Evolutionary conservation across 2,329 filamentous ascomycete genomes (phyloP), one percentile per base, ranked within the genome.

Genomic region (Stagonosporopsis chrysanthemi): DNA sequence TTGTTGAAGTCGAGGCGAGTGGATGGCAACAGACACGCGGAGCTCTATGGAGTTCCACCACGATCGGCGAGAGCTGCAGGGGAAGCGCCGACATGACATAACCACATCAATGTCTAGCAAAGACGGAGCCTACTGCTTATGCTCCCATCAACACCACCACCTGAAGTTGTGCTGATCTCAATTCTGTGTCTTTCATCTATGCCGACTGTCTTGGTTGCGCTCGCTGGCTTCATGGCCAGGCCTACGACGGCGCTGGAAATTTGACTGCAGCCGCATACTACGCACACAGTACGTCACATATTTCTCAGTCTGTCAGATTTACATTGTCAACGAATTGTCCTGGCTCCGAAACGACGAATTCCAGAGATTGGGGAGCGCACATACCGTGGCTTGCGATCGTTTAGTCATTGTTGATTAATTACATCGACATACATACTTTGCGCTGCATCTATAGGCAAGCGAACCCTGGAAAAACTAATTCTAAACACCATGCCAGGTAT

Each of bases 51-150:
- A 62, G 61, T 64, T 64, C 51, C 43, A 57, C 39, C 33, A 31
- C 7, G 15, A 46, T 65, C 64, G 63, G 65, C 49, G 42, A 55
- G 43, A 51, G 44, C 46, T 58, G 52, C 39, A n/a, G 39, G 8
- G 26, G 22, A 61, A 62, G 17, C 54, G 29, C 65, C 60, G 60
- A 62, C 39, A 64, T 67, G 63, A 67, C 62, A 62, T 65, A 67
- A 67, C 55, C 59, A 47, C 19, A n/a, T 23, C 5, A 24, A 41
- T n/a, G n/a, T 33, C 17, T 26, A 33, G 8, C n/a, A 33, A 33
- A 33, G 4, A 7, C 15, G 2, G 12, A 33, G 31, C 31, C 4
- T 14, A n/a, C 15, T 6, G 31, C 31, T 4, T n/a, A 14, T n/a
- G 31, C 31, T 33, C 14, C 28, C 9, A 29, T 29, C 8, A 6